A percentile compares a stretch with the other conserved stretches of the same genome.
Conservation (phyloP, 2,329 filamentous ascomycete species). For the Xylariaceae sp. region DNA sequence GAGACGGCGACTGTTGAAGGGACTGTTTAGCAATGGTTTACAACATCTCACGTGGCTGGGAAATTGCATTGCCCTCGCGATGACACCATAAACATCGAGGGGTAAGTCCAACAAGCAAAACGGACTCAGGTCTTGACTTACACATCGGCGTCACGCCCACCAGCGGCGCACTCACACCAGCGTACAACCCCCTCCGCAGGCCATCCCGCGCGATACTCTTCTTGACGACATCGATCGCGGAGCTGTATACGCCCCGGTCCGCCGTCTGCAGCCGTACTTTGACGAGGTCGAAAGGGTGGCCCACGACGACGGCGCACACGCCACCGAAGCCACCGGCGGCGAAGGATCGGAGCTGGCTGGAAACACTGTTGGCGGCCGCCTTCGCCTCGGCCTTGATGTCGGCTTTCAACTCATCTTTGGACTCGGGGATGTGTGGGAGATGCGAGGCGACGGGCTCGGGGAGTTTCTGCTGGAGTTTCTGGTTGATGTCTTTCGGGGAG, state of each 20-base stretch:
- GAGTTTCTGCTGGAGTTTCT: slow-evolving; percentile 27
- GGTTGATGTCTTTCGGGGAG: slow-evolving; percentile 26
- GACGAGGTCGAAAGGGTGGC: slow-evolving; percentile 95
- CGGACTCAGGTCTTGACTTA: slow-evolving; percentile 46
- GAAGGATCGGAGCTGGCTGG: slow-evolving; percentile 69
- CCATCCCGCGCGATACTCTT: slow-evolving; percentile 88
- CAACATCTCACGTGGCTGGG: too few species aligned
- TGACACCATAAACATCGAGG: too few species aligned
- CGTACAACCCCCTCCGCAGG: slow-evolving; percentile 76
- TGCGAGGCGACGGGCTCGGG: slow-evolving; percentile 32
- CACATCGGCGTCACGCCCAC: slow-evolving; percentile 99
- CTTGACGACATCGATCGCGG: slow-evolving; percentile 85
- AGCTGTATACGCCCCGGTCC: slow-evolving; percentile 85
- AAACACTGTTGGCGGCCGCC: slow-evolving; percentile 32
- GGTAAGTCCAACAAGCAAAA: too few species aligned
- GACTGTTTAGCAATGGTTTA: too few species aligned
- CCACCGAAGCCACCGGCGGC: slow-evolving; percentile 89
- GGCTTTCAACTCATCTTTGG: slow-evolving; percentile 39
- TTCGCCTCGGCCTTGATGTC: slow-evolving; percentile 38
- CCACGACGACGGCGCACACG: slow-evolving; percentile 87
- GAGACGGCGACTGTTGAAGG: slow-evolving; percentile 57
- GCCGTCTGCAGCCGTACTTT: slow-evolving; percentile 97
- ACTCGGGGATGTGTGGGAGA: slow-evolving; percentile 41
- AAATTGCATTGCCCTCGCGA: too few species aligned
- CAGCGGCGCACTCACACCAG: slow-evolving; percentile 91